Conservation (phyloP, 2,329 filamentous ascomycete species). For the Beauveria sp. region DNA sequence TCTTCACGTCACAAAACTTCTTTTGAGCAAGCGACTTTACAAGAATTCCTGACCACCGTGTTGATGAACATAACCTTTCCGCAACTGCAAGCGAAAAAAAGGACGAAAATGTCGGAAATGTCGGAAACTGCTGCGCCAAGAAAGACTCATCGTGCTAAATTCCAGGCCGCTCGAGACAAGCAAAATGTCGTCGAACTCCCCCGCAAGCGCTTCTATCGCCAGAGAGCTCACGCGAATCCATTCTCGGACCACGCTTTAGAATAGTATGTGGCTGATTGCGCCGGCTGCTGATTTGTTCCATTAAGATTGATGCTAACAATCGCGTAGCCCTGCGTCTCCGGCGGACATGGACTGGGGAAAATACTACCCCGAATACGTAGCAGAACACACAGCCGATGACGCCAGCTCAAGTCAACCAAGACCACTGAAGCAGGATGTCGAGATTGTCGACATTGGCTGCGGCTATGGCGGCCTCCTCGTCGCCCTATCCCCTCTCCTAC, state of each 20-base stretch:
- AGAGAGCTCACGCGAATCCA: slow-evolving; percentile 93
- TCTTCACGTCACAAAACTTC: slow-evolving; percentile 1
- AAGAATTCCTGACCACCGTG: not conserved
- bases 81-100: not conserved
- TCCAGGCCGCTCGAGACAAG: slow-evolving; percentile 47
- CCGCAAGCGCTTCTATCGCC: slow-evolving; percentile 92
- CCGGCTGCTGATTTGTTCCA: not conserved
- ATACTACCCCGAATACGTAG: slow-evolving; percentile 69
- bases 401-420: slow-evolving; percentile 16
- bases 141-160: slow-evolving; percentile 58
- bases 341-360: slow-evolving; percentile 84
- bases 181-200: slow-evolving; percentile 58
- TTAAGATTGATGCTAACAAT: slow-evolving; percentile 1
- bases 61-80: too few relatives aligned
- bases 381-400: slow-evolving; percentile 25
- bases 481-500: slow-evolving; percentile 72
- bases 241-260: slow-evolving; percentile 88
- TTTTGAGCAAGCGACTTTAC: not conserved
- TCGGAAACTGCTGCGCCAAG: slow-evolving; percentile 38
- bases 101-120: slow-evolving; percentile 22
- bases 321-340: slow-evolving; percentile 64
- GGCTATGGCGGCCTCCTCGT: slow-evolving; percentile 90
- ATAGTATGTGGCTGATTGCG: slow-evolving; percentile 56
- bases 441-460: slow-evolving; percentile 94
- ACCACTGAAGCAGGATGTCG: slow-evolving; percentile 55